A percentile compares a stretch with the other conserved stretches of the same genome.
Evolutionary conservation across 768 basidiomycete species (phyloP).

Genomic region (Termitomyces sp.): DNA sequence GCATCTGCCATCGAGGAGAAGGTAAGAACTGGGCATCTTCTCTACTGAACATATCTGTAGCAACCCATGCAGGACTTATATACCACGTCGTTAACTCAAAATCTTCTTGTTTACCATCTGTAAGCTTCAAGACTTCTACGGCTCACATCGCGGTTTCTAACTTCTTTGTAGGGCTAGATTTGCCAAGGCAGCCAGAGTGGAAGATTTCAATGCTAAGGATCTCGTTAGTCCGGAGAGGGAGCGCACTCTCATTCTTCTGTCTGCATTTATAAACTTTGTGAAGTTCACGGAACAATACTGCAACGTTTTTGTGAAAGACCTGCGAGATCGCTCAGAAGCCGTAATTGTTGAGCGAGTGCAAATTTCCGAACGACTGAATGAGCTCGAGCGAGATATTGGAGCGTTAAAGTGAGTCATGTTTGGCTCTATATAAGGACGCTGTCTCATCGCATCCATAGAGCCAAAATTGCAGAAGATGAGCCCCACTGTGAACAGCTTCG

Average conservation of each 20-base stretch:
- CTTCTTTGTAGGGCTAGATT: constrained; percentile 53
- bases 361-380: constrained; percentile 42
- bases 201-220: constrained; percentile 77
- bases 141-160: constrained; percentile 1
- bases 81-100: constrained; percentile 51
- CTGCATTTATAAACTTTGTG: constrained; percentile 91
- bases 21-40: constrained; percentile 29
- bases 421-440: not conserved
- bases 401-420: constrained; percentile 49
- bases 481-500: constrained; percentile 60
- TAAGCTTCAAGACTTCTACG: constrained; percentile 37
- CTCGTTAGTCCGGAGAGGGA: constrained; percentile 68
- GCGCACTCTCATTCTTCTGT: constrained; percentile 73
- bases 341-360: constrained; percentile 63
- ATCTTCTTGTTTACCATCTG: constrained; percentile 71
- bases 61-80: constrained; percentile 58
- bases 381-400: constrained; percentile 50
- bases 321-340: constrained; percentile 57
- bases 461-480: constrained; percentile 65
- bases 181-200: constrained; percentile 67
- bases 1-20: constrained; percentile 50
- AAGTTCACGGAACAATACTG: constrained; percentile 81
- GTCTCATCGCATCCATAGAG: constrained; percentile 32
- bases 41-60: not conserved
- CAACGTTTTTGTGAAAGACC: constrained; percentile 53